phyloP scores from a whole-genome alignment of 768 basidiomycete genomes.

The Russula brevipes region DNA sequence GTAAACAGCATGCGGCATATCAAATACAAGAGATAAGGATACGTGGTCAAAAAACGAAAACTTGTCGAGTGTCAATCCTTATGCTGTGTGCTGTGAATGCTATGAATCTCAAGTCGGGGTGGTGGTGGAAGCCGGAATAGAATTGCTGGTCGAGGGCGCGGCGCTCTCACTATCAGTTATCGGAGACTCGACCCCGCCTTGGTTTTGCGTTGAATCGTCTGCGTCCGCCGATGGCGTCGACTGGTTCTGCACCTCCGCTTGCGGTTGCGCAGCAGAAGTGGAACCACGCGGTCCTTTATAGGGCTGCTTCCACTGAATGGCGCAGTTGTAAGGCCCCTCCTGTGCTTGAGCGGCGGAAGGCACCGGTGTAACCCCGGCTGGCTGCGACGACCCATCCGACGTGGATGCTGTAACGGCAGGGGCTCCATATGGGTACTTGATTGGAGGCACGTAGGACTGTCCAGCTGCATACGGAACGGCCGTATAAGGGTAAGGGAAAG shows the following conservation, averaged over 20 bases:
- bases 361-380: neutral
- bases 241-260: neutral
- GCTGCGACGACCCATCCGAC: neutral
- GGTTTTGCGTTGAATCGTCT: neutral
- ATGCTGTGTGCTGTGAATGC: neutral
- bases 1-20: neutral
- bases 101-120: constrained; percentile 1
- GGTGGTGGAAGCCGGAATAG: neutral
- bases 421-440: constrained; percentile 21
- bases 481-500: constrained; percentile 14
- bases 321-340: constrained; percentile 3
- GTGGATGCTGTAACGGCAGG: neutral
- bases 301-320: constrained; percentile 19
- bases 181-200: neutral
- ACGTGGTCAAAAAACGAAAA: constrained; percentile 1
- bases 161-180: neutral
- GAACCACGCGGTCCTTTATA: constrained; percentile 15
- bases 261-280: neutral
- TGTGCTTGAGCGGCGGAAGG: neutral
- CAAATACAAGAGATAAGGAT: constrained; percentile 22
- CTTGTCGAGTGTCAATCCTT: neutral
- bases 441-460: constrained; percentile 21
- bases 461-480: constrained; percentile 4
- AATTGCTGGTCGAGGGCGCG: neutral
- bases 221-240: neutral